phyloP scores from a whole-genome alignment of 257 asterid species.

The Nicotiana paniculata region DNA sequence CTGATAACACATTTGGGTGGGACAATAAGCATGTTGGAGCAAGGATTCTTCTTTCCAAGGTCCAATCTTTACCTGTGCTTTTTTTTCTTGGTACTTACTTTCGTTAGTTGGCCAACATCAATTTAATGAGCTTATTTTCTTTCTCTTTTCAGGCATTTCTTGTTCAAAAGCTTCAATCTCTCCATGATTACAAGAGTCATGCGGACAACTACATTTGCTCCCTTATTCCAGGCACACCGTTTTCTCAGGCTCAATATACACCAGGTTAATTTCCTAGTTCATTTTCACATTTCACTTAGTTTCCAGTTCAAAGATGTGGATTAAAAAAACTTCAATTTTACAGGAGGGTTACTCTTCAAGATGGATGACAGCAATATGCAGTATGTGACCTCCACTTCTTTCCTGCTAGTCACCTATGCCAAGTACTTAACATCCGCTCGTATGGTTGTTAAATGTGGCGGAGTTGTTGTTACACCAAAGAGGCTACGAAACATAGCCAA shows the following conservation, averaged over 20 bases:
- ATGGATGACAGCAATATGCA: slow-evolving; percentile 91
- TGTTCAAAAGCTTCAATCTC: slow-evolving; percentile 74
- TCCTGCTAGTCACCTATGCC: slow-evolving; percentile 74
- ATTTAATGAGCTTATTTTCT: background rate
- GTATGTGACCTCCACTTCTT: slow-evolving; percentile 86
- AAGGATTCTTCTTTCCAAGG: slow-evolving; percentile 92
- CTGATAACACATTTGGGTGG: slow-evolving; percentile 93
- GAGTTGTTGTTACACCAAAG: slow-evolving; percentile 56
- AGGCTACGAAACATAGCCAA: slow-evolving; percentile 71
- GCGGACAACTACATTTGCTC: slow-evolving; percentile 95
- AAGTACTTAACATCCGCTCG: slow-evolving; percentile 75
- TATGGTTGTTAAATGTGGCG: slow-evolving; percentile 70
- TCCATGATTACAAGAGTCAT: slow-evolving; percentile 87
- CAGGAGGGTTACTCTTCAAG: slow-evolving; percentile 92
- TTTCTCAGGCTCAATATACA: slow-evolving; percentile 70
- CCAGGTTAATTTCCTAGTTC: slow-evolving; percentile 37
- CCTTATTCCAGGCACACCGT: slow-evolving; percentile 73
- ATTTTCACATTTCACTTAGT: background rate
- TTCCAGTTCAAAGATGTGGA: background rate
- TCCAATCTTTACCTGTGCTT: background rate
- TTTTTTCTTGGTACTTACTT: background rate
- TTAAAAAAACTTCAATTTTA: background rate
- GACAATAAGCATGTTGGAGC: slow-evolving; percentile 98
- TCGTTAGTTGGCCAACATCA: background rate
- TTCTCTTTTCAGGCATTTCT: slow-evolving; percentile 63